Base-by-base conservation (phyloP, 1,284 basidiomycete species). In the Austroboletus novae-zelandiae region DNA sequence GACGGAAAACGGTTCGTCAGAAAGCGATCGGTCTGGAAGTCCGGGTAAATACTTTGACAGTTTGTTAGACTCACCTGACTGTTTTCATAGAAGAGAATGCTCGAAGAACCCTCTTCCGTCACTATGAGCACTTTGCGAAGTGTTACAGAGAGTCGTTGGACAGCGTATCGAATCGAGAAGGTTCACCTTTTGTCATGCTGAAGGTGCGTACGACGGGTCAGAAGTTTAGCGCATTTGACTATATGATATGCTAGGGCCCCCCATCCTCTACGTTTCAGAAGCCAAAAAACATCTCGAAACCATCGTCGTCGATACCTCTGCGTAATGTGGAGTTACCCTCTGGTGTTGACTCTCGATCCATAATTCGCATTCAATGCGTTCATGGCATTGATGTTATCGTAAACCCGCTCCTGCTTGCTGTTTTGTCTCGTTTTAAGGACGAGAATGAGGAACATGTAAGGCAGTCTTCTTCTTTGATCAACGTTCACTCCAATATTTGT, bases 1-100 rank as follows among this genome's bases (percentile, higher is more conserved):
- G 39, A 84, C 80, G 3, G 83, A 83, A 41, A 66, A 61, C 20
- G 72, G 71, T 51, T 76, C 73, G 8, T 78, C 75, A 11, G 78
- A 79, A 39, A 83, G 79, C 57, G 79, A 82, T 36, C 77, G 78
- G 76, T 77, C 77, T 25, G 74, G 80, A 34, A 53, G 64, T 47
- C 66, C 54, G 32, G 50, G 69, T 69, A 40, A 42, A 65, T 54
- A 43, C 5, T 29, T n/a, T 20, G 9, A 9, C 9, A 13, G 31
- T 42, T n/a, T 20, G 18, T 37, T 17, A 15, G 5, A 47, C 15
- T 34, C 3, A 31, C 18, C 52, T 64, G 17, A 68, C 34, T 32
- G 42, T 49, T 20, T 15, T 29, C 18, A 27, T 40, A 68, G 64
- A 49, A n/a, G 58, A 56, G 30, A 53, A 32, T 31, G 35, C 32